A percentile compares a stretch with the other conserved stretches of the same genome.
Evolutionary conservation across 768 basidiomycete species (phyloP).

Genomic region (Podaxis pistillaris): DNA sequence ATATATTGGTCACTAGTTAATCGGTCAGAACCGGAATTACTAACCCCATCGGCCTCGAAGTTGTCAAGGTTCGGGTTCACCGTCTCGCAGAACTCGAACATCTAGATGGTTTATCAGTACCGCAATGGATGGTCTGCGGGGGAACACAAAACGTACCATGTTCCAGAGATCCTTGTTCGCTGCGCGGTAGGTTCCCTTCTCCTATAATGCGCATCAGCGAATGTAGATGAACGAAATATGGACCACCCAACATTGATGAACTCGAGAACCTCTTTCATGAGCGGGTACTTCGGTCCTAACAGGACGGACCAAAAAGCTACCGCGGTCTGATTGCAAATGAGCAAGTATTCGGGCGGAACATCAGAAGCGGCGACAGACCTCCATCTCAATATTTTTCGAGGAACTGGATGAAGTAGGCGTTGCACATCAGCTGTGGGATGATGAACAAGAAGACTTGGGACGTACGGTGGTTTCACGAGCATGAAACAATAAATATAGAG

Average conservation of each 20-base stretch:
- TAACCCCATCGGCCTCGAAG: slow-evolving; percentile 78
- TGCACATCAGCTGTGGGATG: slow-evolving; percentile 1
- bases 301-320: slow-evolving; percentile 76
- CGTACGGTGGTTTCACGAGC: slow-evolving; percentile 72
- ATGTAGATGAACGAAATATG: background rate
- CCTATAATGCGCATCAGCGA: slow-evolving; percentile 26
- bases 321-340: slow-evolving; percentile 50
- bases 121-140: background rate
- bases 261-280: slow-evolving; percentile 61
- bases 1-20: background rate
- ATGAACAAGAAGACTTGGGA: slow-evolving; percentile 16
- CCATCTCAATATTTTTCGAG: slow-evolving; percentile 79
- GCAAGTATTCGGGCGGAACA: background rate
- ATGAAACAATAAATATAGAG: slow-evolving; percentile 72
- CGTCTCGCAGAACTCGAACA: slow-evolving; percentile 72
- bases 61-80: slow-evolving; percentile 58
- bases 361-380: slow-evolving; percentile 44
- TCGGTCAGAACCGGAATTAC: background rate
- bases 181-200: slow-evolving; percentile 65
- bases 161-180: slow-evolving; percentile 85
- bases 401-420: slow-evolving; percentile 37
- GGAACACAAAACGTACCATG: slow-evolving; percentile 52
- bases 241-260: slow-evolving; percentile 57
- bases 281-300: slow-evolving; percentile 61
- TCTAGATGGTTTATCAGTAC: slow-evolving; percentile 36